phyloP scores from a whole-genome alignment of 129 eudicot genomes.

The Oenanthe sinensis region DNA sequence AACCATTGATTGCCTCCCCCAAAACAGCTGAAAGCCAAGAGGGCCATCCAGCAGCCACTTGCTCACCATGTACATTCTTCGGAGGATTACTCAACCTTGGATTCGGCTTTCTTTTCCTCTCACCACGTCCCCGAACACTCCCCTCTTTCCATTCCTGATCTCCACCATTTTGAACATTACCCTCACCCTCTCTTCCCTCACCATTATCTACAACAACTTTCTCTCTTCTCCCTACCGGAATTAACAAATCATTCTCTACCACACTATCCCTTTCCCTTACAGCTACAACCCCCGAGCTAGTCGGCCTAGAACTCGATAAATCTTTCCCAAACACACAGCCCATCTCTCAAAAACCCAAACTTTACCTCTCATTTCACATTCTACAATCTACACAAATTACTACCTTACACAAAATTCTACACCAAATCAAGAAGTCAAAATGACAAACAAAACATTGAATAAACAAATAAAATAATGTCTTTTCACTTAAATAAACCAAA shows the following conservation, averaged over 20 bases:
- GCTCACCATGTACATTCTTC: constrained; percentile 69
- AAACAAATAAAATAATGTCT: constrained; percentile 6
- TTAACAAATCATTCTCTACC: constrained; percentile 33
- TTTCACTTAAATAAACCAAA: not conserved
- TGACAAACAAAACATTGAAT: constrained; percentile 1
- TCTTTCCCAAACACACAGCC: constrained; percentile 89
- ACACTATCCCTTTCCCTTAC: constrained; percentile 29
- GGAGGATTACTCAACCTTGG: constrained; percentile 66
- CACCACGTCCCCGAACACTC: constrained; percentile 31
- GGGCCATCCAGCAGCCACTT: constrained; percentile 95
- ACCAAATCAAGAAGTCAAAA: constrained; percentile 5
- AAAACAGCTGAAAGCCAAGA: constrained; percentile 80
- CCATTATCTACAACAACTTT: constrained; percentile 28
- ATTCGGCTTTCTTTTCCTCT: constrained; percentile 57
- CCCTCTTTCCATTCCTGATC: constrained; percentile 43
- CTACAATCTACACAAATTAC: constrained; percentile 23
- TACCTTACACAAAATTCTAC: constrained; percentile 24
- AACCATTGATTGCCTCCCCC: constrained; percentile 80
- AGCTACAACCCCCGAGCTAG: constrained; percentile 38
- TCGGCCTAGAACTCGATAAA: constrained; percentile 52
- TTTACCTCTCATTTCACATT: constrained; percentile 47
- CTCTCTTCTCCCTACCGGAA: constrained; percentile 51
- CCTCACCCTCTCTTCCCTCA: constrained; percentile 16
- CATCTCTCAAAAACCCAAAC: constrained; percentile 43
- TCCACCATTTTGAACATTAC: constrained; percentile 37